Percentiles rank a stretch among this genome's conserved stretches.
Conservation (phyloP, 2,329 filamentous ascomycete genomes). For the Nannizziopsis barbatae region DNA sequence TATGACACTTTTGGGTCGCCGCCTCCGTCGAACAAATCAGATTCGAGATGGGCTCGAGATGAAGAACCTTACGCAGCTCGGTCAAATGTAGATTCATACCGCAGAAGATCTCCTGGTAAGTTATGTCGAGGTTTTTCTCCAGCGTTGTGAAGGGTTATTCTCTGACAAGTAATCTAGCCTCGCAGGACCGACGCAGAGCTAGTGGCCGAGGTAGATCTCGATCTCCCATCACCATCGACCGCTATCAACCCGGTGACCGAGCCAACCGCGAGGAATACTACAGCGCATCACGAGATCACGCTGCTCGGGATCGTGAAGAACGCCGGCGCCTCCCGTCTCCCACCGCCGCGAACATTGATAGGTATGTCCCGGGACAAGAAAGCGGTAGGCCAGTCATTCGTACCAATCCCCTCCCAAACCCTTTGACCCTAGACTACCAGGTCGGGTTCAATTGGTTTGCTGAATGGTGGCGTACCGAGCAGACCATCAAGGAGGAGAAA, state of each 20-base stretch:
- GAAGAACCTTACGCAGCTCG: slow-evolving; percentile 30
- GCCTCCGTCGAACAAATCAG: slow-evolving; percentile 20
- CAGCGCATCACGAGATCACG: slow-evolving; percentile 31
- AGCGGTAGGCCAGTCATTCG: slow-evolving; percentile 41
- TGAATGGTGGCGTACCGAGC: slow-evolving; percentile 56
- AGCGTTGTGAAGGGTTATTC: slow-evolving; percentile 31
- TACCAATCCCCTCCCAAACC: slow-evolving; percentile 50
- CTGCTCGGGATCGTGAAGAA: slow-evolving; percentile 46
- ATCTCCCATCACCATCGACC: slow-evolving; percentile 51
- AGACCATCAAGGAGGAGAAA: slow-evolving; percentile 52
- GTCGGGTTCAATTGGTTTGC: slow-evolving; percentile 58
- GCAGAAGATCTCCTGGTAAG: slow-evolving; percentile 40
- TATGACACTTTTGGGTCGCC: slow-evolving; percentile 39
- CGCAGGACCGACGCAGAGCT: slow-evolving; percentile 36
- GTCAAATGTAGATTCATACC: slow-evolving; percentile 31
- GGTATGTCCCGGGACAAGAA: slow-evolving; percentile 54
- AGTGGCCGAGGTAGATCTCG: slow-evolving; percentile 44
- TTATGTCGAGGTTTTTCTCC: background rate
- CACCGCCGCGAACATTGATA: slow-evolving; percentile 48
- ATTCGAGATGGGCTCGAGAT: slow-evolving; percentile 31
- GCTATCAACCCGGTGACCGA: slow-evolving; percentile 51
- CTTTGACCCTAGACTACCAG: slow-evolving; percentile 52
- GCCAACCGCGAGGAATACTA: slow-evolving; percentile 49
- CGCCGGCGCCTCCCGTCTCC: slow-evolving; percentile 48
- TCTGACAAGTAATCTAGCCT: slow-evolving; percentile 18